Evolutionary conservation across 106 monocot species (phyloP).

Genomic region (Posidonia australis): DNA sequence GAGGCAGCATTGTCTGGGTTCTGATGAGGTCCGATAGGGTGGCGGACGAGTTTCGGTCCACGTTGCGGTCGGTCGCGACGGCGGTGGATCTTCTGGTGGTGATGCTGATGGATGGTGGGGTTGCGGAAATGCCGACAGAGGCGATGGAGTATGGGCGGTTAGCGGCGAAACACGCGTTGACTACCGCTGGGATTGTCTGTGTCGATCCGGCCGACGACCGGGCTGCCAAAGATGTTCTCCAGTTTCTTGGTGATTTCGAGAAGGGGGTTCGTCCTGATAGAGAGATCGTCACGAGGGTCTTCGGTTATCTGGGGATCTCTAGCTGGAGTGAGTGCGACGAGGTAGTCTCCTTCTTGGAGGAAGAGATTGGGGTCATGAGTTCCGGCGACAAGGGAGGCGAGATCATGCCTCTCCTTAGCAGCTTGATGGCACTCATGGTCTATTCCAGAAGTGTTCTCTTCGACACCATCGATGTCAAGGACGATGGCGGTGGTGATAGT

Average conservation of each 20-base stretch:
- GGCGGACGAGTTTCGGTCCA: constrained; percentile 33
- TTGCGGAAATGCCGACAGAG: constrained; percentile 20
- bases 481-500: not conserved
- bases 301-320: constrained; percentile 36
- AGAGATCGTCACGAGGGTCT: constrained; percentile 16
- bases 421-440: constrained; percentile 47
- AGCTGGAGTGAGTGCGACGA: constrained; percentile 66
- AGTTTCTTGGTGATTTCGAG: constrained; percentile 29
- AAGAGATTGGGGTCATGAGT: constrained; percentile 18
- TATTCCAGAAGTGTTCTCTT: constrained; percentile 59
- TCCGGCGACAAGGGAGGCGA: constrained; percentile 5
- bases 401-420: constrained; percentile 27
- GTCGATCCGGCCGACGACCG: constrained; percentile 27
- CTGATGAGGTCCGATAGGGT: constrained; percentile 42
- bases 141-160: constrained; percentile 36
- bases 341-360: constrained; percentile 61
- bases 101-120: not conserved
- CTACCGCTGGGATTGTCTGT: not conserved
- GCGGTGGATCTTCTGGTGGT: constrained; percentile 46
- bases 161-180: constrained; percentile 39
- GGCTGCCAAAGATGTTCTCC: constrained; percentile 14
- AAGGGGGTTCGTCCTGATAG: constrained; percentile 24
- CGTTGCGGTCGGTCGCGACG: constrained; percentile 36
- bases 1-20: constrained; percentile 42
- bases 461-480: constrained; percentile 9